phyloP scores from a whole-genome alignment of 2,329 filamentous ascomycete species.

The Neoscytalidium dimidiatum region DNA sequence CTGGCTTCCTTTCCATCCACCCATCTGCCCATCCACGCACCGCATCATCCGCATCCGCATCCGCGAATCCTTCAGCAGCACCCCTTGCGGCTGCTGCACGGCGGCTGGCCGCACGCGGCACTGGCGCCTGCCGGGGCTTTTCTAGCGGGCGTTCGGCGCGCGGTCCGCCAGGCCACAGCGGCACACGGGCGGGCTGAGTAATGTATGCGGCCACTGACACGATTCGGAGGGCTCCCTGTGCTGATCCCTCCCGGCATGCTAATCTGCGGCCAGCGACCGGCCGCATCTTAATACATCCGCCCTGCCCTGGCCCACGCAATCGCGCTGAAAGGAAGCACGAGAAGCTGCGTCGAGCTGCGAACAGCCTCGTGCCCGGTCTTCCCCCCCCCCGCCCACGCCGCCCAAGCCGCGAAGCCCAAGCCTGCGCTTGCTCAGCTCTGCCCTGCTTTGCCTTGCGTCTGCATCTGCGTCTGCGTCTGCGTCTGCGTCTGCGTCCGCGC shows the following conservation, averaged over 20 bases:
- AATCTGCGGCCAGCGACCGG: conserved; percentile 1
- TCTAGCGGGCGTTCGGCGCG: not conserved
- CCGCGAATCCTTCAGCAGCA: not conserved
- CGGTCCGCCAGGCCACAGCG: not conserved
- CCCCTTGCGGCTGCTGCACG: not conserved
- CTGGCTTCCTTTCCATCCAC: too few relatives aligned
- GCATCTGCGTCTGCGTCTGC: too few relatives aligned
- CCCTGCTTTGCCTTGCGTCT: too few relatives aligned
- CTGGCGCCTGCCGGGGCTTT: not conserved
- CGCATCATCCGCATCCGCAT: too few relatives aligned
- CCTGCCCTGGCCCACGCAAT: conserved; percentile 3
- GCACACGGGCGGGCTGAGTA: not conserved
- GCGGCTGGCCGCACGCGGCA: too few relatives aligned
- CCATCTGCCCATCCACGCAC: too few relatives aligned
- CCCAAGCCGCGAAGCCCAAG: too few relatives aligned
- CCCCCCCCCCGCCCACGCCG: not conserved
- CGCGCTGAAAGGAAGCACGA: not conserved
- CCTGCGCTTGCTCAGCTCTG: too few relatives aligned
- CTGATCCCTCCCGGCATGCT: conserved; percentile 4
- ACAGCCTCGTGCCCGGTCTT: not conserved
- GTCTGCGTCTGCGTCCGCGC: too few relatives aligned
- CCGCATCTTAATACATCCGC: conserved; percentile 11
- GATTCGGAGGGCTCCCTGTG: conserved; percentile 5
- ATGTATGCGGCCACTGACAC: not conserved
- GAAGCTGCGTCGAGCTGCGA: not conserved